Evolutionary conservation across 2,329 filamentous ascomycete species (phyloP).

Genomic region (Drechslera avenae): DNA sequence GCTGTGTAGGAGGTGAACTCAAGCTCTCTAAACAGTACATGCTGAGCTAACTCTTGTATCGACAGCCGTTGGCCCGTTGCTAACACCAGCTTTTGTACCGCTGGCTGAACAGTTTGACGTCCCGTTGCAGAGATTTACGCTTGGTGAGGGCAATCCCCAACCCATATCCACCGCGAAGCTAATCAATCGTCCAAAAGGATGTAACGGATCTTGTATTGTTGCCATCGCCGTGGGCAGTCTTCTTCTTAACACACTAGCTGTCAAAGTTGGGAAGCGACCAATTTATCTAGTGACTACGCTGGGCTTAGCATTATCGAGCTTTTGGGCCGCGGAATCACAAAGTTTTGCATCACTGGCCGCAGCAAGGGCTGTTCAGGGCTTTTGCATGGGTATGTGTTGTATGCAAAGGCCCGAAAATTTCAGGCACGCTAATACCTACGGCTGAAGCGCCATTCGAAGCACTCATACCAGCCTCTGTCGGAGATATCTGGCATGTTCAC

Average conservation of each 20-base stretch:
- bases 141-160: slow-evolving; percentile 4
- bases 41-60: background rate
- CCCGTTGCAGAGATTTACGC: slow-evolving; percentile 24
- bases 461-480: slow-evolving; percentile 30
- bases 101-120: slow-evolving; percentile 26
- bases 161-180: background rate
- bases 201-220: slow-evolving; percentile 28
- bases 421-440: background rate
- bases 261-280: slow-evolving; percentile 30
- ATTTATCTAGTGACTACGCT: slow-evolving; percentile 28
- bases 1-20: slow-evolving; percentile 28
- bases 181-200: slow-evolving; percentile 7
- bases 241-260: slow-evolving; percentile 28
- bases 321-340: slow-evolving; percentile 31
- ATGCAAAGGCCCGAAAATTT: too few relatives aligned
- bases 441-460: slow-evolving; percentile 32
- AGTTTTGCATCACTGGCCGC: slow-evolving; percentile 28
- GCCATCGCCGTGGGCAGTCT: slow-evolving; percentile 27
- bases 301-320: slow-evolving; percentile 25
- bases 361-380: slow-evolving; percentile 27
- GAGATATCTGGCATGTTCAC: slow-evolving; percentile 33
- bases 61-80: slow-evolving; percentile 30
- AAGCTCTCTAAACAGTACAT: background rate
- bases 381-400: slow-evolving; percentile 24
- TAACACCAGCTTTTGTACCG: slow-evolving; percentile 32